Base-by-base conservation (phyloP, 306 rosid genomes). In the Crotalaria pallida region DNA sequence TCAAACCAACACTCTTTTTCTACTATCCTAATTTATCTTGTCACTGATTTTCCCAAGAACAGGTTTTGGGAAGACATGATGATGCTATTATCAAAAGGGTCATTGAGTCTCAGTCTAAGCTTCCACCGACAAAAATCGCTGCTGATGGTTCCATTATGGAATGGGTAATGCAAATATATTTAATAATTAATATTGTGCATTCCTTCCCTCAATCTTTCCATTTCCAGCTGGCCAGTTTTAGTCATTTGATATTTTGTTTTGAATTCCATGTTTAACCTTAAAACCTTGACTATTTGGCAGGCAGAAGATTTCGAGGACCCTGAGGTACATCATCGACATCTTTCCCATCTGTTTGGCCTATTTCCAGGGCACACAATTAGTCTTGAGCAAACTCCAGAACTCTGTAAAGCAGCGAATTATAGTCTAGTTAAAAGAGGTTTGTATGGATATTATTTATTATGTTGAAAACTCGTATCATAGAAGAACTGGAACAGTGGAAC, bases 61-160 rank as follows among this genome's bases (percentile, higher is more conserved):
- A 93, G 98, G 83, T 85, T 72, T 80, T 93, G 79, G 94, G 97
- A 23, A 93, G 72, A 81, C 81, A 73, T n/a, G 65, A 82, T 70
- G 97, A 93, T 73, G 50, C 77, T 76, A 51, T 87, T 58, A 67
- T 90, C 75, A 79, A 49, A 63, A 87, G 81, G 69, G 97, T 85
- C 40, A 78, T 36, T 0, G 77, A 48, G 67, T 82, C 92, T 79
- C 96, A 77, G 82, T 53, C 90, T 44, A 83, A 79, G 82, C 92
- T 90, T 58, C 77, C 82, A 69, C 94, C 96, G 0, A 79, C 84
- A 7, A 93, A 80, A 80, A 79, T 88, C 74, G 85, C 96, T 72
- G 74, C 83, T 81, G 98, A 93, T 81, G 98, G 98, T 76, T 81
- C 92, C 69, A 74, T 93, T 60, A 85, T 90, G 96, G 97, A 93